Evolutionary conservation across 2,329 filamentous ascomycete genomes (phyloP), one percentile per base, ranked within the genome.

Genomic region (Beauveria varroae): DNA sequence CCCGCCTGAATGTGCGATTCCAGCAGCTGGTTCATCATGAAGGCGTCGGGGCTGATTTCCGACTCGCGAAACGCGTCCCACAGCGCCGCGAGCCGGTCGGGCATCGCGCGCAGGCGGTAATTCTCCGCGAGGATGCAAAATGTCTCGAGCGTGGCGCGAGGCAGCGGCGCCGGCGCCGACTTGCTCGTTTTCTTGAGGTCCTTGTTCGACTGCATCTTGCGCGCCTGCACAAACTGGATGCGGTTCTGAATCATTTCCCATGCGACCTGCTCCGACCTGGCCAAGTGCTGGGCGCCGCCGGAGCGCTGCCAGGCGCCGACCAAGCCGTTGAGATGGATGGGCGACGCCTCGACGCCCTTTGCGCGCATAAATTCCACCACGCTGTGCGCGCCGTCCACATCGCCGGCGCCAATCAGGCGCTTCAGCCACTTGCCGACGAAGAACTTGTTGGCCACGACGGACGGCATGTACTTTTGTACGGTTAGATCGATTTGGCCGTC

Each of bases 381-480:
- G 63, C 85, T 83, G 57, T 84, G 80, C 3, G 91, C 90, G 2
- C 87, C 88, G 61, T 89, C 83, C 16, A 90, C 75, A 65, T 91
- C 83, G 2, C 86, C 86, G 62, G 86, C 83, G 18, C 87, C 87
- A 61, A 96, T 89, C 9, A 96, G 82, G 55, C 89, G 86, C 73
- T 93, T 93, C 69, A 96, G 81, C 93, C 92, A 96, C 68, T 91
- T 93, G 40, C 88, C 89, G 66, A 92, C 89, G 73, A 96, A 90
- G 73, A 91, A 93, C 64, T 88, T 86, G 72, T 96, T 95, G 55
- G 76, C 78, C 44, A 85, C 73, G 9, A 77, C 73, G 1, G 76
- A 75, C 1, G 82, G 82, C 61, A 85, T 73, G 20, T 71, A 67
- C 56, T 73, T 73, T 62, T 73, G 71, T 62, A 75, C 76, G 57